Conservation (phyloP, 441 rosid genomes). For the Populus hybrid region DNA sequence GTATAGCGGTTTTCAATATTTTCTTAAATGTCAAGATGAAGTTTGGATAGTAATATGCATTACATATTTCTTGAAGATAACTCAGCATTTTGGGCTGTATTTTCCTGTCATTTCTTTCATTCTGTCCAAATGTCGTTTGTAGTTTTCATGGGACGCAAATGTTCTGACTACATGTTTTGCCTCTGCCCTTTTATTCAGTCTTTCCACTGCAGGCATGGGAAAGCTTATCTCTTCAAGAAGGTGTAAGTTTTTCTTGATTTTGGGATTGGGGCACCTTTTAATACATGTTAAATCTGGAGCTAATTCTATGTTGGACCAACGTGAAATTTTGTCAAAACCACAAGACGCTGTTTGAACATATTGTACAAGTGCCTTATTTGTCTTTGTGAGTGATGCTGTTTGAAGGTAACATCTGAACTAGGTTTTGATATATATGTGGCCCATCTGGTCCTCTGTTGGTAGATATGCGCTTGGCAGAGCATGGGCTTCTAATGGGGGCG, state of each 20-base stretch:
- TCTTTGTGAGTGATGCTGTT: background rate
- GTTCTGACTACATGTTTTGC: slow-evolving; percentile 37
- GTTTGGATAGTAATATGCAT: background rate
- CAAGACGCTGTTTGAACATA: background rate
- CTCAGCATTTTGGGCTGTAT: background rate
- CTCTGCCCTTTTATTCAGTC: slow-evolving; percentile 51
- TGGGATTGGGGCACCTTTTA: background rate
- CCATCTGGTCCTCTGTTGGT: background rate
- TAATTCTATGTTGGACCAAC: background rate
- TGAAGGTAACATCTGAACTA: background rate
- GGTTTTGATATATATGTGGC: background rate
- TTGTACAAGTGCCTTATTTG: background rate
- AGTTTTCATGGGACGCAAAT: slow-evolving; percentile 16
- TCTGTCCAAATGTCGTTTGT: slow-evolving; percentile 7
- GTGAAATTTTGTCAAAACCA: slow-evolving; percentile 1
- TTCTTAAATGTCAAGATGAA: background rate
- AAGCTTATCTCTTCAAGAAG: slow-evolving; percentile 94
- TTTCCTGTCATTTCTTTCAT: background rate
- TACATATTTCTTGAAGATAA: background rate
- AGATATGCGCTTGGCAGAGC: background rate
- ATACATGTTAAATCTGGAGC: background rate
- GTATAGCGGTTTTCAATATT: background rate
- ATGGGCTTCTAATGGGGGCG: background rate
- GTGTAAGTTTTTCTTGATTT: slow-evolving; percentile 76
- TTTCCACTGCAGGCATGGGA: slow-evolving; percentile 84